Evolutionary conservation across 805 yeast species (phyloP).

Genomic region (Scheffersomyces stipitis): DNA sequence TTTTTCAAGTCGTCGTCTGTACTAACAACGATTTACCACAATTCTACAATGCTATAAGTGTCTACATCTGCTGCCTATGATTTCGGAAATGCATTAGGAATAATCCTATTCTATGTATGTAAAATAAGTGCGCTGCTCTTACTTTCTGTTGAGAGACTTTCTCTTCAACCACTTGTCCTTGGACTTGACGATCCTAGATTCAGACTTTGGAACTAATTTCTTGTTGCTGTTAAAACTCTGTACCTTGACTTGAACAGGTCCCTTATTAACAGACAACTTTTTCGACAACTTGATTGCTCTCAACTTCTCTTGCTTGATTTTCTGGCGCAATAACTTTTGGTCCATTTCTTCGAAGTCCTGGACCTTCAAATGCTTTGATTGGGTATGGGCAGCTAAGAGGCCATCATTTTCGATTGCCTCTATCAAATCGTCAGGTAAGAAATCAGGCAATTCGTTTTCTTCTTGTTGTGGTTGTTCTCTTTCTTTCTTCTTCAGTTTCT

Average conservation of each 20-base stretch:
- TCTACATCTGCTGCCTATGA: too few relatives aligned
- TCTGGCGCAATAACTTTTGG: conserved; percentile 25
- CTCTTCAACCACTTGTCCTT: conserved; percentile 43
- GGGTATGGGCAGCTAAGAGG: conserved; percentile 1
- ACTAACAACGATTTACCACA: too few relatives aligned
- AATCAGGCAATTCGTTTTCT: conserved; percentile 36
- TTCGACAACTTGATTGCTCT: conserved; percentile 23
- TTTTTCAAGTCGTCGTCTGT: too few relatives aligned
- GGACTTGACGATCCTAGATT: conserved; percentile 27
- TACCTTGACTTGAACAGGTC: conserved; percentile 42
- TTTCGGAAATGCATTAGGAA: too few relatives aligned
- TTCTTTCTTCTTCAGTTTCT: conserved; percentile 30
- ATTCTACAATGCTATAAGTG: too few relatives aligned
- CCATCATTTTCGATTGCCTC: conserved; percentile 18
- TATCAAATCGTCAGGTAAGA: conserved; percentile 41
- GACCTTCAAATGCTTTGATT: conserved; percentile 30
- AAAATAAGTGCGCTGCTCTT: too few relatives aligned
- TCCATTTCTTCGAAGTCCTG: conserved; percentile 34
- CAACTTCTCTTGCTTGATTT: conserved; percentile 34
- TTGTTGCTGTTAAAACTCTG: conserved; percentile 19
- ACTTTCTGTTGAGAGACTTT: conserved; percentile 36
- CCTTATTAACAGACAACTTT: conserved; percentile 30
- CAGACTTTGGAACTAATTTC: conserved; percentile 37
- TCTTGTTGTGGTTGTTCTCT: conserved; percentile 10
- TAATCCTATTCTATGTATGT: too few relatives aligned